Percentiles rank a stretch among this genome's conserved stretches.
These are phyloP conservation scores for Endothia cerciana DNA, from an alignment of 2,329 filamentous ascomycete genomes.

Conservation along the genomic window DNA sequence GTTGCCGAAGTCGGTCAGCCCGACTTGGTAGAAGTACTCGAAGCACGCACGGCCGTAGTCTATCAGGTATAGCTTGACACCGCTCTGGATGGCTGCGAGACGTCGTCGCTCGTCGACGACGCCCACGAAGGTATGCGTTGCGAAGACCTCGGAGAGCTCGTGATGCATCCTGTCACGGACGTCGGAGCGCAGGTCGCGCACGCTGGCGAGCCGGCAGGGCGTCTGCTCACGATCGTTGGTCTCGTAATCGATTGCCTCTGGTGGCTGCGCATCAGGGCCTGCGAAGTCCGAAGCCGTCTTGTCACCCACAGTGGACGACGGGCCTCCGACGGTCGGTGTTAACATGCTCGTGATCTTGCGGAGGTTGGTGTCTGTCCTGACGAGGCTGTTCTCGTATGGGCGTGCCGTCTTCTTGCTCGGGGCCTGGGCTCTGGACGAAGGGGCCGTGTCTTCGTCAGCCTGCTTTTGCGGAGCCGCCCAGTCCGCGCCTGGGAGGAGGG, in stretches of 20 bases:
- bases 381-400: constrained; percentile 82
- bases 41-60: constrained; percentile 88
- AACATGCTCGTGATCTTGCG: constrained; percentile 98
- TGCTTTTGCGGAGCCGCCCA: constrained; percentile 37
- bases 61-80: constrained; percentile 87
- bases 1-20: constrained; percentile 93
- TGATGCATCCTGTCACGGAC: constrained; percentile 84
- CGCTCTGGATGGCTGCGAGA: constrained; percentile 89
- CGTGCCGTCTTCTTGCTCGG: constrained; percentile 48
- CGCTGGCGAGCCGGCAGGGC: constrained; percentile 75
- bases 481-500: constrained; percentile 72
- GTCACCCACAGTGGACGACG: constrained; percentile 37
- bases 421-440: constrained; percentile 25
- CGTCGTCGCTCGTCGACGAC: constrained; percentile 86
- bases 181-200: constrained; percentile 80
- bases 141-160: constrained; percentile 84
- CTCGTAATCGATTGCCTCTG: constrained; percentile 70
- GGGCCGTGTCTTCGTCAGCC: constrained; percentile 34
- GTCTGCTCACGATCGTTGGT: constrained; percentile 66
- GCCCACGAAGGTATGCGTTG: constrained; percentile 89
- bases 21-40: constrained; percentile 95
- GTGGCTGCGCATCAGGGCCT: constrained; percentile 30
- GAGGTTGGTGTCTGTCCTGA: constrained; percentile 84
- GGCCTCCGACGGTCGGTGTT: constrained; percentile 52
- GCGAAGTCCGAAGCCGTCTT: constrained; percentile 33